These are phyloP conservation scores for Dacryopinax primogenitus DNA, from an alignment of 768 basidiomycete genomes.

Conservation along the genomic window DNA sequence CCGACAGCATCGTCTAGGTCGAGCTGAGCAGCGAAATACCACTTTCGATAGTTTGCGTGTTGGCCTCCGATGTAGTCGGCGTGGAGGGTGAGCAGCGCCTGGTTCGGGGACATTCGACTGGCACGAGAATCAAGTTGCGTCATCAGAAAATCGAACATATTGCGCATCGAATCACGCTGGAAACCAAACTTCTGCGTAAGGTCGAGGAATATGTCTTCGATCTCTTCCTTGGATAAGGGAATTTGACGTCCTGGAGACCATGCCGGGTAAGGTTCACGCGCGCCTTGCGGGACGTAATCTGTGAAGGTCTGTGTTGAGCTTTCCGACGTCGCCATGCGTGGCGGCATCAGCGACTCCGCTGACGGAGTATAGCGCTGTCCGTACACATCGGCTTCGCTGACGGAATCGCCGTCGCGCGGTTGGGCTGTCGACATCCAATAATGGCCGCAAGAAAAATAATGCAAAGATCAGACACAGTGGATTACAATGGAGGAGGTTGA, in stretches of 20 bases:
- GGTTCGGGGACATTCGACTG: conserved; percentile 92
- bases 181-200: conserved; percentile 98
- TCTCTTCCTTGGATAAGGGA: conserved; percentile 97
- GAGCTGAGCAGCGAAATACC: conserved; percentile 99
- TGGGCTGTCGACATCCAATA: conserved; percentile 35
- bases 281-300: conserved; percentile 47
- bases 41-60: conserved; percentile 97
- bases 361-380: conserved; percentile 59
- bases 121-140: conserved; percentile 92
- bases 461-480: conserved; percentile 8
- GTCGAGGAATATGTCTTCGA: conserved; percentile 96
- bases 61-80: conserved; percentile 99
- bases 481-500: too few species aligned
- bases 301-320: conserved; percentile 61
- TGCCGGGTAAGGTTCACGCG: conserved; percentile 79
- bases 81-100: conserved; percentile 87
- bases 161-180: conserved; percentile 87
- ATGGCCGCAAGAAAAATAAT: conserved; percentile 12
- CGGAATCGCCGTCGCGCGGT: conserved; percentile 49
- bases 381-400: conserved; percentile 68
- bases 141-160: conserved; percentile 99
- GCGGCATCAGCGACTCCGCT: conserved; percentile 52
- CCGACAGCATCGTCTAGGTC: conserved; percentile 97
- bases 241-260: conserved; percentile 88
- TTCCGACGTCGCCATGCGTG: conserved; percentile 49